Percentiles rank a stretch among this genome's conserved stretches.
Conservation (phyloP, 306 rosid species). For the Quillaja saponaria region DNA sequence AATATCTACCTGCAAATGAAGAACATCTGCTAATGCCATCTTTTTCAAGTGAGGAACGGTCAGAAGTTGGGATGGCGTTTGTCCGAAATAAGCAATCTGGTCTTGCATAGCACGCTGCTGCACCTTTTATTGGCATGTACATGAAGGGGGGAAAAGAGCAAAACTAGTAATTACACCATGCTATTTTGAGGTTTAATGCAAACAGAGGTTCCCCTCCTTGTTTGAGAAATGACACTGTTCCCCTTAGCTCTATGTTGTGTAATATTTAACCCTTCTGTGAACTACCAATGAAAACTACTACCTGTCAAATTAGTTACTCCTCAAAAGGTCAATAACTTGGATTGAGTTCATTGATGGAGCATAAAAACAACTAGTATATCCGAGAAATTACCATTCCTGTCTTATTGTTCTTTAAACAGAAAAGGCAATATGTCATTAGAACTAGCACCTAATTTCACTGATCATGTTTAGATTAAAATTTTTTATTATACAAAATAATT, state of each 20-base stretch:
- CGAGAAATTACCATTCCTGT: not conserved
- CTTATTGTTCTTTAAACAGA: too few relatives aligned
- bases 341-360: not conserved
- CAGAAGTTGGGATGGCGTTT: constrained; percentile 95
- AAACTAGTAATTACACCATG: not conserved
- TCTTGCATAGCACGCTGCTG: constrained; percentile 91
- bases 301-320: not conserved
- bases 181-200: constrained; percentile 13
- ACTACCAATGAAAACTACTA: not conserved
- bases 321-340: not conserved
- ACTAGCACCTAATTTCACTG: too few relatives aligned
- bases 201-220: constrained; percentile 13
- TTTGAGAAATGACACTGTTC: not conserved
- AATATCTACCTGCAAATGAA: constrained; percentile 83
- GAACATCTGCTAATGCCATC: constrained; percentile 77
- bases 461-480: too few relatives aligned
- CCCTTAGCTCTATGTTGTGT: not conserved
- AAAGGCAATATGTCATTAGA: too few relatives aligned
- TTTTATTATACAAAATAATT: too few relatives aligned
- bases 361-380: not conserved
- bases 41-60: constrained; percentile 80
- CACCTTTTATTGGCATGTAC: constrained; percentile 53
- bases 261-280: not conserved
- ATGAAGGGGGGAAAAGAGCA: constrained; percentile 8
- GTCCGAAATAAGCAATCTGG: constrained; percentile 99